A percentile compares a stretch with the other conserved stretches of the same genome.
phyloP scores from a whole-genome alignment of 192 early-diverging fungal species.

The Linnemannia schmuckeri region DNA sequence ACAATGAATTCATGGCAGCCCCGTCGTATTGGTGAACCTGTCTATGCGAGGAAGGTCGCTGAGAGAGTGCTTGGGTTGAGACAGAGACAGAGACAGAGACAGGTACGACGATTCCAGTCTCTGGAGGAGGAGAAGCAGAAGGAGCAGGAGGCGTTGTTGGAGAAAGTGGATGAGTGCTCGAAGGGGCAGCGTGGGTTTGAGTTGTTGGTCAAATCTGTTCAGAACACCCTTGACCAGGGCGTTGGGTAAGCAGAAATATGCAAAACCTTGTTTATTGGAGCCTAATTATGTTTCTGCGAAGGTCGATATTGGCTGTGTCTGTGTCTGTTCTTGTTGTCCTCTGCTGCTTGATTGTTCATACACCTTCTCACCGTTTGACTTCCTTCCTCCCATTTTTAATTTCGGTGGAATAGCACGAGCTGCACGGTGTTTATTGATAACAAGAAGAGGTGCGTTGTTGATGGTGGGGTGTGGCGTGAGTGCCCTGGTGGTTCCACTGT shows the following conservation, averaged over 20 bases:
- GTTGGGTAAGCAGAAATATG: slow-evolving; percentile 29
- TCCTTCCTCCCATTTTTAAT: background rate
- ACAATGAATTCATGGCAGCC: slow-evolving; percentile 53
- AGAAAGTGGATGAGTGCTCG: slow-evolving; percentile 18
- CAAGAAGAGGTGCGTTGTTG: slow-evolving; percentile 71
- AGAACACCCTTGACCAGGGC: slow-evolving; percentile 60
- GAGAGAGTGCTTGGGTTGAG: background rate
- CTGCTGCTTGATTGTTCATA: background rate
- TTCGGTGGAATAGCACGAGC: slow-evolving; percentile 49
- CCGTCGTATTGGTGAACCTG: slow-evolving; percentile 24
- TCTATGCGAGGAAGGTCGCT: slow-evolving; percentile 30
- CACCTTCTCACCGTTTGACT: too few relatives aligned
- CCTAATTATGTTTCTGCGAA: background rate
- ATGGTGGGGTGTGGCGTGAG: slow-evolving; percentile 63
- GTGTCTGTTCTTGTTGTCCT: background rate
- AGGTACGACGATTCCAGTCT: background rate
- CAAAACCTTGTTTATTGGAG: background rate
- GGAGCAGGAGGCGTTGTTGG: background rate
- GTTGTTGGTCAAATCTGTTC: slow-evolving; percentile 62
- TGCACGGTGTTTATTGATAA: slow-evolving; percentile 74
- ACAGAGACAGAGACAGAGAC: background rate
- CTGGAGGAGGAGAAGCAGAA: background rate
- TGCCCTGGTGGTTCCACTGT: slow-evolving; percentile 54
- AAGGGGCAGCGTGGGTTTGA: slow-evolving; percentile 31
- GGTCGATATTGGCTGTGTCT: background rate